Base-by-base conservation (phyloP, 768 basidiomycete species). In the Hericium rajendrae region DNA sequence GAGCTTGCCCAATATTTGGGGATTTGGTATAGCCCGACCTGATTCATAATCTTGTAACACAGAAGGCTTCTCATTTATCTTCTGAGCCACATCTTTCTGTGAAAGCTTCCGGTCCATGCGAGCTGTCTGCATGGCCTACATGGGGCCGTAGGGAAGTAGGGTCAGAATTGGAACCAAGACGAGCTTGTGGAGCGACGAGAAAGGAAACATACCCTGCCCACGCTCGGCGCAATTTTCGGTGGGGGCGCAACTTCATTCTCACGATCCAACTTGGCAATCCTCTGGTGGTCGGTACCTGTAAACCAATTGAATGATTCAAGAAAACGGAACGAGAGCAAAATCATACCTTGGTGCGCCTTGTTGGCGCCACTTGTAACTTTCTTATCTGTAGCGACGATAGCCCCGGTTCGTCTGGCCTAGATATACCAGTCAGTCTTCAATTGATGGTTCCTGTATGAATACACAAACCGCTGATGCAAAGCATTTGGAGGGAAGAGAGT, bases 231-330 rank as follows among this genome's bases (percentile, higher is more conserved):
- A 62, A 97, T 74, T 73, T 92, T 95, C 54, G 87, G 63, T 50
- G 94, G 94, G 6, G 94, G 93, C 9, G 93, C 91, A 22, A 95
- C 93, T 67, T 95, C 94, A 70, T 97, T 94, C 65, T 97, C 92
- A 48, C 91, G 83, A 71, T 94, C 94, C 46, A 97, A 85, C 67
- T 94, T 94, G 24, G 89, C 93, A 68, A 94, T 94, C 56, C 83
- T 83, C 68, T 93, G 91, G 74, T 95, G 92, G 73, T 97, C 94
- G 61, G 91, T 89, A 38, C 89, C 91, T 94, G 58, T 6, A 38
- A 61, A 20, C 61, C 24, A 2, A 32, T 51, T 9, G 38, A 41
- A 32, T 6, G 38, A 48, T 48, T 20, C 8, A 22, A 24, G 13
- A 8, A 18, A 1, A 51, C 10, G 26, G 24, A 46, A 50, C 9